Evolutionary conservation across 768 basidiomycete genomes (phyloP), one percentile per base, ranked within the genome.

Genomic region (Pleurotus tuoliensis): DNA sequence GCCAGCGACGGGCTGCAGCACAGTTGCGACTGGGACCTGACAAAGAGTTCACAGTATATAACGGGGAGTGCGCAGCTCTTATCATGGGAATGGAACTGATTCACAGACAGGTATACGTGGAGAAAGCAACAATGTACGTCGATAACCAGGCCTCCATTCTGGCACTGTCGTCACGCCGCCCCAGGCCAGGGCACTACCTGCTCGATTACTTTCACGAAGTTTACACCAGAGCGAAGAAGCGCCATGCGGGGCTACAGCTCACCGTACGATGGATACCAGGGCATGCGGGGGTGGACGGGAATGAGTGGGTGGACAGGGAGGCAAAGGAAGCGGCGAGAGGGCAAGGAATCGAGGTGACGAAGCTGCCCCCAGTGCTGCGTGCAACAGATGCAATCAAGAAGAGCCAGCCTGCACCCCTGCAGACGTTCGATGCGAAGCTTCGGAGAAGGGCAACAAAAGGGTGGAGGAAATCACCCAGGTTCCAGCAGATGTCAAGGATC

Each of bases 221-320:
- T 24, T 24, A 34, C 18, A 27, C 3, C 6, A n/a, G 13, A 24
- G 24, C 54, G 1, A 20, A 34, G 18, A 47, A 56, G n/a, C 24
- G 3, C 3, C 61, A 38, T n/a, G 52, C 34, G 1, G 41, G 3
- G 2, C 43, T 52, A 3, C 54, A 18, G 0, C 47, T 53, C 0
- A 47, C 11, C 3, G 16, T 66, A 0, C 18, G 8, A 1, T 70
- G 69, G 69, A 60, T 58, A 7, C 63, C 64, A 20, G 66, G 67
- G 0, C 69, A 70, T 57, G 50, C 37, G 3, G 62, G 62, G 5
- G 61, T 70, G 5, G 49, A 38, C 5, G 69, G 69, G 0, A 70
- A 70, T 22, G 61, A 70, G 47, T 20, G 15, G 15, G 64, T 62
- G 6, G 67, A 70, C 44, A 24, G 45, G 12, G 43, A 50, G 34